Base-by-base conservation (phyloP, 352 stramenopile genomes). In the Phytophthora lateralis region DNA sequence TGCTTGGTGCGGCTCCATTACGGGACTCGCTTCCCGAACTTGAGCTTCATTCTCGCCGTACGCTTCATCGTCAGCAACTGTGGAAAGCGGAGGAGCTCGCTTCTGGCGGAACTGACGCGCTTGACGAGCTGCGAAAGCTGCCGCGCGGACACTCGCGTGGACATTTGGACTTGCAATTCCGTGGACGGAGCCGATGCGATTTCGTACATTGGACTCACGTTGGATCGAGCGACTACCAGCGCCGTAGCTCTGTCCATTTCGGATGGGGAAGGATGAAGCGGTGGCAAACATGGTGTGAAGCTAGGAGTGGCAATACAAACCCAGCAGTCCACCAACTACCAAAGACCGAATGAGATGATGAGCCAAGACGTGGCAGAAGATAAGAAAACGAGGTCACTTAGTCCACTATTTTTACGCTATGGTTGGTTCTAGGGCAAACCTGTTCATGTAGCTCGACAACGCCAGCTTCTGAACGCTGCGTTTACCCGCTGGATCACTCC, bases 401-500 rank as follows among this genome's bases (percentile, higher is more conserved):
- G 35, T 41, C 27, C 50, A 47, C 55, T 61, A 66, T 66, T 66
- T 71, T 58, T 66, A 57, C 45, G 11, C 78, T 24, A 75, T 74
- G 6, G 76, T 76, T 30, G 63, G 60, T 30, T 80, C 69, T 4
- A 74, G 38, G 3, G 61, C 68, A 32, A 93, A 93, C 10, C 51
- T 49, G 26, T 71, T 48, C 71, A 91, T 77, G 56, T 76, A 93
- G 45, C 72, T 82, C 0, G 80, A 91, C 6, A 90, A 64, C 0
- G 61, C 78, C 8, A 93, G 59, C 63, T 93, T 91, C 41, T 93
- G 84, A 18, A 91, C 54, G 9, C 43, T 75, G 10, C 83, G 78
- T 61, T 93, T 93, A 26, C 76, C 75, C 2, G 73, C 69, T 12
- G 78, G 72, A 44, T 91, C 82, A 51, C 82, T 90, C 82, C 82